Conservation (phyloP, 1,284 basidiomycete genomes). For the Cutaneotrichosporon daszewskae region DNA sequence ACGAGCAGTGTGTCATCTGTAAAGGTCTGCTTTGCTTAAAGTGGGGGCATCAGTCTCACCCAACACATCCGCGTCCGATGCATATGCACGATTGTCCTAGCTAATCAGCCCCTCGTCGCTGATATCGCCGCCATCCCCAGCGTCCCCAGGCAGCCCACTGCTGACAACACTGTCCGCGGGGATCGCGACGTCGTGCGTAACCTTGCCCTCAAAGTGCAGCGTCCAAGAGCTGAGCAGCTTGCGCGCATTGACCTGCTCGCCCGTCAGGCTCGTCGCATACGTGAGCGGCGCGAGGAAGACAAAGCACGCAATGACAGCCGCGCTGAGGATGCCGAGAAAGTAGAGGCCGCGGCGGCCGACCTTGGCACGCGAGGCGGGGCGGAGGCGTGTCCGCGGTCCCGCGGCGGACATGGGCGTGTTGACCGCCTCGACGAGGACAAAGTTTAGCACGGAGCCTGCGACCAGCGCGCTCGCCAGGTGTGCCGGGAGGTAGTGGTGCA, state of each 20-base stretch:
- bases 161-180: too few species aligned
- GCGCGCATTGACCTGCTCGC: constrained; percentile 55
- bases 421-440: constrained; percentile 82
- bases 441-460: constrained; percentile 86
- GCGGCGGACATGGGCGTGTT: constrained; percentile 80
- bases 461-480: constrained; percentile 87
- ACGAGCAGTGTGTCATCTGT: too few species aligned
- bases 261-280: constrained; percentile 85
- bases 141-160: too few species aligned
- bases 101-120: too few species aligned
- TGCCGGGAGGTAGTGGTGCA: constrained; percentile 96
- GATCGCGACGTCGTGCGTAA: constrained; percentile 10
- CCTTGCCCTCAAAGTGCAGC: constrained; percentile 45
- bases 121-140: too few species aligned
- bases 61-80: too few species aligned
- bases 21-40: too few species aligned
- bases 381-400: constrained; percentile 58
- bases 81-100: too few species aligned
- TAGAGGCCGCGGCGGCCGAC: constrained; percentile 53
- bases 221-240: constrained; percentile 44
- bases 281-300: constrained; percentile 78
- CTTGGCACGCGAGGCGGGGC: constrained; percentile 62
- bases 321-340: constrained; percentile 57
- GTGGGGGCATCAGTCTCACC: too few species aligned
- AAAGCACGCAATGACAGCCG: constrained; percentile 61